A percentile compares a stretch with the other conserved stretches of the same genome.
These are phyloP conservation scores for Saraca asoca DNA, from an alignment of 331 rosid genomes.

Conservation along the genomic window DNA sequence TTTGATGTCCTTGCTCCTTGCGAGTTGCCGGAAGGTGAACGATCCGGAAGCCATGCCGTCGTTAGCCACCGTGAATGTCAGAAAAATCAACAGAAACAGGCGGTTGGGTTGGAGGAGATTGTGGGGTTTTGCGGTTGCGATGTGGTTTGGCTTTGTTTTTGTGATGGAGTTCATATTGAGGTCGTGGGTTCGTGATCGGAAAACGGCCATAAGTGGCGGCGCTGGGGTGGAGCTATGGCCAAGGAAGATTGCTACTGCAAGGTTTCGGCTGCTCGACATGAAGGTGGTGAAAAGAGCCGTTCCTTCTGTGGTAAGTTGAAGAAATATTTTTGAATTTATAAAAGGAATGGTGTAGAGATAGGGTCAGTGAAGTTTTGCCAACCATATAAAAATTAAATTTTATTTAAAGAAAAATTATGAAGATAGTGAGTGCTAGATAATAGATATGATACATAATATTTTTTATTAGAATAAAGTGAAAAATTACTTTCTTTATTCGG, in stretches of 20 bases:
- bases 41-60: slow-evolving; percentile 41
- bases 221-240: slow-evolving; percentile 88
- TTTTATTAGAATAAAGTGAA: too few species aligned
- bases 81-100: neutral
- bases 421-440: too few species aligned
- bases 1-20: slow-evolving; percentile 70
- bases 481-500: too few species aligned
- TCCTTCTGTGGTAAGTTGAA: slow-evolving; percentile 47
- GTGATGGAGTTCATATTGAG: slow-evolving; percentile 49
- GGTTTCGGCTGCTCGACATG: slow-evolving; percentile 64
- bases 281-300: slow-evolving; percentile 59
- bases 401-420: too few species aligned
- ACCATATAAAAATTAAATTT: too few species aligned
- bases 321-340: neutral
- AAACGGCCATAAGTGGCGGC: slow-evolving; percentile 63
- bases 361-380: too few species aligned
- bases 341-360: neutral
- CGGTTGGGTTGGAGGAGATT: slow-evolving; percentile 16
- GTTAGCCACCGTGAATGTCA: slow-evolving; percentile 3
- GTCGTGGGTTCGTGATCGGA: slow-evolving; percentile 61
- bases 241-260: slow-evolving; percentile 70
- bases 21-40: slow-evolving; percentile 53
- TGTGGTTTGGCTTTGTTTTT: slow-evolving; percentile 51
- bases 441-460: too few species aligned
- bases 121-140: slow-evolving; percentile 27